Percentiles rank a stretch among this genome's conserved stretches.
Evolutionary conservation across 176 grass and related monocot genomes (phyloP).

Genomic region (Phragmites australis): DNA sequence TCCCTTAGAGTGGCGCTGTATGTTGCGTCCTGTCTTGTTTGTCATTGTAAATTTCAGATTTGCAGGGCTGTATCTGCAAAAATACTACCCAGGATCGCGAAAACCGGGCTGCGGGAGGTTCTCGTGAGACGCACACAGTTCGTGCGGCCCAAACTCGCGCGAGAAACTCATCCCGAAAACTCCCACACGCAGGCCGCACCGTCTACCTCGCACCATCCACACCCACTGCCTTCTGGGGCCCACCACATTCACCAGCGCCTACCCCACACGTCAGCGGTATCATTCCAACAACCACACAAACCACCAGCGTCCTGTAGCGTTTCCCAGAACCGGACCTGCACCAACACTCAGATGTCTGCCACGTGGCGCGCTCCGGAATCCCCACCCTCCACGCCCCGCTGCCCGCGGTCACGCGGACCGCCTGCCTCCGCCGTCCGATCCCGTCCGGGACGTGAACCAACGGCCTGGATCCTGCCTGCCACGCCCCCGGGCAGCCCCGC

Average conservation of each 20-base stretch:
- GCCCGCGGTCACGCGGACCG: neutral
- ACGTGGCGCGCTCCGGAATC: neutral
- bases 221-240: neutral
- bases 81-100: neutral
- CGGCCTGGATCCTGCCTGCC: neutral
- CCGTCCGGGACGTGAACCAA: accelerated
- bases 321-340: accelerated
- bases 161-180: neutral
- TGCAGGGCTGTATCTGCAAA: neutral
- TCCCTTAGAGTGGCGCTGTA: too few relatives aligned
- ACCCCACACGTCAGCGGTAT: neutral
- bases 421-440: neutral
- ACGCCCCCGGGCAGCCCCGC: neutral
- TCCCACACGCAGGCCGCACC: neutral
- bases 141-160: slow-evolving; percentile 43
- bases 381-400: slow-evolving; percentile 3
- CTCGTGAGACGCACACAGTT: slow-evolving; percentile 42
- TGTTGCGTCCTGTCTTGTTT: too few relatives aligned
- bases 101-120: neutral
- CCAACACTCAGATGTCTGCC: neutral
- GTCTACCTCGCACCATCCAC: accelerated
- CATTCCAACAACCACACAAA: accelerated
- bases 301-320: neutral
- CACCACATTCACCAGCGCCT: accelerated
- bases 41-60: too few relatives aligned